phyloP scores from a whole-genome alignment of 306 rosid species.

The Castanopsis chinensis region DNA sequence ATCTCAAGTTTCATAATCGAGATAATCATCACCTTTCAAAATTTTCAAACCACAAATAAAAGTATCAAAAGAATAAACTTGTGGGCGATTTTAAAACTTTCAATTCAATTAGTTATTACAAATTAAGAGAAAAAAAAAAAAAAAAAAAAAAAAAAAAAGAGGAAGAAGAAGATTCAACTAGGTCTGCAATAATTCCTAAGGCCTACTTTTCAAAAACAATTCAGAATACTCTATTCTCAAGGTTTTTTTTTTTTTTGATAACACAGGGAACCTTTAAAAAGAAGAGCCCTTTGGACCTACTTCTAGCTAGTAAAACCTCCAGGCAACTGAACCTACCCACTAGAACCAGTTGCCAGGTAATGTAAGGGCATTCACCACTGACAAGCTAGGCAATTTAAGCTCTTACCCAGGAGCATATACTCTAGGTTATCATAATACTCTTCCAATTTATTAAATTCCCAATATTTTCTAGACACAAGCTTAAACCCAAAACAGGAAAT shows the following conservation, averaged over 20 bases:
- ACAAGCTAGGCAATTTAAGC: no score
- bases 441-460: no score
- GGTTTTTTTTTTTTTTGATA: background rate
- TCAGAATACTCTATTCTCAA: background rate
- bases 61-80: no score
- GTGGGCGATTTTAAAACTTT: background rate
- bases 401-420: no score
- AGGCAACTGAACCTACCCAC: no score
- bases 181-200: background rate
- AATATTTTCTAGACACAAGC: background rate
- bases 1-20: background rate
- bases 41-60: no score
- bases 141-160: background rate
- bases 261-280: background rate
- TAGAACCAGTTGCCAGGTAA: no score
- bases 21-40: background rate
- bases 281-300: no score
- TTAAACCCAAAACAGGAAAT: background rate
- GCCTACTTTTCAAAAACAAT: no score
- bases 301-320: no score
- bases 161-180: background rate
- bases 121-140: background rate
- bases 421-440: no score
- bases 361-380: no score
- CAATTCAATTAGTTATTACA: background rate